Conservation (phyloP, 306 rosid genomes). For the Malus asiatica region DNA sequence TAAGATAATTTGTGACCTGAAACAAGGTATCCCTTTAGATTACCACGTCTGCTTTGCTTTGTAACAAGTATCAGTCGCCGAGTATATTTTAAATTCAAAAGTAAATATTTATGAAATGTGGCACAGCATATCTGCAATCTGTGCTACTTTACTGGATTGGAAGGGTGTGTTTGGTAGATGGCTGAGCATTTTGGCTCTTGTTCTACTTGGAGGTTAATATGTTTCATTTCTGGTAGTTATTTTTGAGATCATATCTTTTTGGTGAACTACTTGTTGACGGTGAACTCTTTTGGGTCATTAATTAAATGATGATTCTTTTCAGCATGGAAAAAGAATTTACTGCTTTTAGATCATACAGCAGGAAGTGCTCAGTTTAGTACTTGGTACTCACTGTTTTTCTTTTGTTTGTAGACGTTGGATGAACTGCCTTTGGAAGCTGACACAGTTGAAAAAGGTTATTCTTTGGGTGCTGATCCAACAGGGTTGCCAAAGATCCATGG, state of each 20-base stretch:
- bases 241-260: not conserved
- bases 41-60: no score
- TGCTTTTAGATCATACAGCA: not conserved
- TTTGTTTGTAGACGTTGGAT: constrained; percentile 63
- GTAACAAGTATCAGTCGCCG: not conserved
- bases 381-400: constrained; percentile 1
- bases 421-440: constrained; percentile 93
- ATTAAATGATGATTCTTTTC: not conserved
- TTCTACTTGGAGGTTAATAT: not conserved
- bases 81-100: not conserved
- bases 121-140: not conserved
- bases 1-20: not conserved
- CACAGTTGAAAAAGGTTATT: constrained; percentile 84
- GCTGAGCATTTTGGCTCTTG: not conserved
- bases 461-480: constrained; percentile 57
- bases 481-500: constrained; percentile 92
- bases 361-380: not conserved
- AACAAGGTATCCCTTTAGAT: not conserved
- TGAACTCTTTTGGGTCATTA: not conserved
- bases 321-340: not conserved
- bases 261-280: not conserved
- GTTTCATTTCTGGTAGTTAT: not conserved
- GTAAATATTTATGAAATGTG: not conserved
- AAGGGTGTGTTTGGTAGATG: not conserved
- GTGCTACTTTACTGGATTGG: not conserved